Percentiles rank a stretch among this genome's conserved stretches.
phyloP scores from a whole-genome alignment of 1,284 basidiomycete species.

The Amylostereum areolatum region DNA sequence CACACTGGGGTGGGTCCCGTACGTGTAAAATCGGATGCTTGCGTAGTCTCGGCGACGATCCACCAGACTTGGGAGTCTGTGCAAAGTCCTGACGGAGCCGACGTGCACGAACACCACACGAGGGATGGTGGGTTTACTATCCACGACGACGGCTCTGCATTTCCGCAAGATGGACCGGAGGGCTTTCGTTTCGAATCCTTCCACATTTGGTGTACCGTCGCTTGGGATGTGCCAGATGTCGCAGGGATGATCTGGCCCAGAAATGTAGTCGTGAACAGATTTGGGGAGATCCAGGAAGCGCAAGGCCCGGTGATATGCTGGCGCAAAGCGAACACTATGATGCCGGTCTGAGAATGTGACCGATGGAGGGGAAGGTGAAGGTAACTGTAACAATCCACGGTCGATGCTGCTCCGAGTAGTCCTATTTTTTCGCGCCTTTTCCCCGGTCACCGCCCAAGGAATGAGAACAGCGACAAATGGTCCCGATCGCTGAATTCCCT shows the following conservation, averaged over 20 bases:
- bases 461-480: constrained; percentile 39
- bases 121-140: constrained; percentile 29
- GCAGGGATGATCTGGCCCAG: constrained; percentile 24
- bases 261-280: constrained; percentile 36
- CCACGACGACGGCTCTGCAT: constrained; percentile 31
- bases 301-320: constrained; percentile 34
- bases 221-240: constrained; percentile 31
- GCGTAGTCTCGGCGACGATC: constrained; percentile 35
- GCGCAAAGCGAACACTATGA: neutral
- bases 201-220: constrained; percentile 15
- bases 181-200: constrained; percentile 37
- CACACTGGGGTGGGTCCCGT: constrained; percentile 52
- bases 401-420: too few relatives aligned
- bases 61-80: constrained; percentile 39
- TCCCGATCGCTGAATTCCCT: neutral
- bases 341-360: too few relatives aligned
- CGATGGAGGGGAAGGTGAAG: too few relatives aligned
- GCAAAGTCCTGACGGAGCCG: constrained; percentile 43
- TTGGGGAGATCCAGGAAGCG: constrained; percentile 40
- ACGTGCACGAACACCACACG: constrained; percentile 59
- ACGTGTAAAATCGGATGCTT: constrained; percentile 55
- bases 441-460: constrained; percentile 35
- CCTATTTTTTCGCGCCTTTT: constrained; percentile 13
- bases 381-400: too few relatives aligned
- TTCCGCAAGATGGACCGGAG: constrained; percentile 40